Evolutionary conservation across 768 basidiomycete species (phyloP).

Genomic region (Melanogaster broomeanus): DNA sequence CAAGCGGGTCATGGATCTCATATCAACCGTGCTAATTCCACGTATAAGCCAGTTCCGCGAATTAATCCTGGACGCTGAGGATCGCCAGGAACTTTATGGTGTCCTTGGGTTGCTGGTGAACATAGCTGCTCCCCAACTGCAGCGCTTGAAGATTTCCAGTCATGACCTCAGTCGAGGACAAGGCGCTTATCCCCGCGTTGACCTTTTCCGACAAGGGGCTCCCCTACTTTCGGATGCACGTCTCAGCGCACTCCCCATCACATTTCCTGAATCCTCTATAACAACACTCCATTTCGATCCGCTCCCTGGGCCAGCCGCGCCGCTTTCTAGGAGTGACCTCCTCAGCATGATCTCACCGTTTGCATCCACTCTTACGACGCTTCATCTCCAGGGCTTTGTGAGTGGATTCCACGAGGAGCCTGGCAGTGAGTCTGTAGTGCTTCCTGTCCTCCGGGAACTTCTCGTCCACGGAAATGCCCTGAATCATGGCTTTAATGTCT

Average conservation of each 20-base stretch:
- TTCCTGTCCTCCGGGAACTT: slow-evolving; percentile 30
- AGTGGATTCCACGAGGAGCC: slow-evolving; percentile 34
- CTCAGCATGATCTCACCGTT: slow-evolving; percentile 32
- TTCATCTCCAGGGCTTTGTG: slow-evolving; percentile 34
- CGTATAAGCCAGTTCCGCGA: slow-evolving; percentile 34
- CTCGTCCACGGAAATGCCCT: slow-evolving; percentile 33
- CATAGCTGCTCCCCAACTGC: slow-evolving; percentile 26
- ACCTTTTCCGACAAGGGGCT: slow-evolving; percentile 34
- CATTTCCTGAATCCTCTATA: slow-evolving; percentile 27
- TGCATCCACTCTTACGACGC: slow-evolving; percentile 27
- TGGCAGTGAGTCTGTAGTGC: slow-evolving; percentile 32
- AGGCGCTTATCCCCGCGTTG: slow-evolving; percentile 28
- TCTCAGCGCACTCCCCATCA: slow-evolving; percentile 34
- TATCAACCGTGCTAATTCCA: slow-evolving; percentile 28
- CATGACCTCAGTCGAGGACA: slow-evolving; percentile 23
- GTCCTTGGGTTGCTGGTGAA: slow-evolving; percentile 24
- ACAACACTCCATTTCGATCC: slow-evolving; percentile 38
- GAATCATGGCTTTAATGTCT: slow-evolving; percentile 35
- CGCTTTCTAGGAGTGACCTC: slow-evolving; percentile 28
- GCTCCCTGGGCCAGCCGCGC: slow-evolving; percentile 27
- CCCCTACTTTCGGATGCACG: slow-evolving; percentile 33
- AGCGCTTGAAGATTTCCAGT: slow-evolving; percentile 31
- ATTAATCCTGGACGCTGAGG: slow-evolving; percentile 31
- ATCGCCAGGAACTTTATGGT: slow-evolving; percentile 29
- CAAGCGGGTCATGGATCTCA: slow-evolving; percentile 23